Base-by-base conservation (phyloP, 2,329 filamentous ascomycete genomes). In the Xylaria sp. region DNA sequence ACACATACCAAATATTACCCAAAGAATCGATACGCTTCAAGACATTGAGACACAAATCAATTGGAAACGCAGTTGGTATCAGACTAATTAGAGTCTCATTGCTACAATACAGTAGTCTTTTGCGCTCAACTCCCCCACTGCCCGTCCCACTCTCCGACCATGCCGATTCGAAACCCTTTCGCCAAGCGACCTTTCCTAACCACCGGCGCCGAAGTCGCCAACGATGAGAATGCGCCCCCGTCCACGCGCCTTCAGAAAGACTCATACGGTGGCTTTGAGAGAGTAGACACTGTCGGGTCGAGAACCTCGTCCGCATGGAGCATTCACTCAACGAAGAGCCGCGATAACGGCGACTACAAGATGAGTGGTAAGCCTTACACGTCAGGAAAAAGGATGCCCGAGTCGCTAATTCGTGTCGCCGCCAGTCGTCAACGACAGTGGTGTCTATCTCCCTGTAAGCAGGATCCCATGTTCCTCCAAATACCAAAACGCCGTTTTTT, bases 351-450 rank as follows among this genome's bases (percentile, higher is more conserved):
- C 71, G 91, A 93, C 78, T 93, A 93, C 82, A 92, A 93, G 81
- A 87, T 94, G 87, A 93, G 91, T 80, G 91, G 91, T 93, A 87
- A 76, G 89, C 34, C 56, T 60, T 39, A 39, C 30, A 25, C n/a
- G 46, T 36, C 50, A 32, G 50, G 28, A 23, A 55, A 23, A 55
- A 23, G 13, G 18, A 65, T 39, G n/a, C 36, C 59, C 34, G 41
- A 25, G 59, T 58, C 30, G 69, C 73, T 76, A 64, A 75, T 60
- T 46, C 41, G 36, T 55, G 34, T 45, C 65, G 25, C n/a, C 56
- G 65, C 69, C 79, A 97, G 95, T 97, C 72, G 96, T 98, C 80
- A 97, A 97, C 78, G 94, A 97, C 81, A 97, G 92, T 79, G 95
- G 95, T 73, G 92, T 97, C 70, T 98, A 97, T 82, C 88, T 98